Evolutionary conservation across 495 filamentous ascomycete genomes (phyloP).

Genomic region (Hypoxylon trugodes): DNA sequence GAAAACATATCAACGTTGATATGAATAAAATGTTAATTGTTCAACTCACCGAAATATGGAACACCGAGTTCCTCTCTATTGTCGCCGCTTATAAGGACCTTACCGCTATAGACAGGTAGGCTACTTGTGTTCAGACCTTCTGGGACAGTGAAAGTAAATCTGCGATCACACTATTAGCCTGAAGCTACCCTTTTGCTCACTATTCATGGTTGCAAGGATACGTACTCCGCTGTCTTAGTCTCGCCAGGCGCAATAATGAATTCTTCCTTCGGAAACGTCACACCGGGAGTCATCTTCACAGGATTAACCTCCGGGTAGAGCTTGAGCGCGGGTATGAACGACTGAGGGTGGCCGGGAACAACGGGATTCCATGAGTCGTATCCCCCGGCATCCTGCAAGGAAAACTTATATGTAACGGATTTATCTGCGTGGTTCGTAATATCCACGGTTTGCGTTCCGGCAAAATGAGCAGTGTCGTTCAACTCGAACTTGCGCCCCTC

Average conservation of each 20-base stretch:
- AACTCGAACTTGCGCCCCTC: slow-evolving; percentile 67
- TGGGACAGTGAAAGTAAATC: slow-evolving; percentile 16
- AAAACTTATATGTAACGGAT: slow-evolving; percentile 47
- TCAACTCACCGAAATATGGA: slow-evolving; percentile 43
- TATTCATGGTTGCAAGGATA: background rate
- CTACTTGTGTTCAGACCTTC: slow-evolving; percentile 16
- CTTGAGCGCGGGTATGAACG: slow-evolving; percentile 9
- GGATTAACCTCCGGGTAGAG: slow-evolving; percentile 11
- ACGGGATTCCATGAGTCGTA: slow-evolving; percentile 14
- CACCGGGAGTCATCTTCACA: slow-evolving; percentile 9
- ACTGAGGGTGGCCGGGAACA: slow-evolving; percentile 1
- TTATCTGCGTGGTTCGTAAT: slow-evolving; percentile 50
- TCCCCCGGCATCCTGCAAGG: slow-evolving; percentile 20
- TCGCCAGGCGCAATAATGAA: slow-evolving; percentile 19
- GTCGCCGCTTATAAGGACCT: slow-evolving; percentile 40
- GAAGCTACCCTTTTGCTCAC: background rate
- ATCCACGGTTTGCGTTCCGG: slow-evolving; percentile 41
- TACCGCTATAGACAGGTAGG: slow-evolving; percentile 48
- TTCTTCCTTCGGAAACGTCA: slow-evolving; percentile 8
- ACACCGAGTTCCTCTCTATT: slow-evolving; percentile 46
- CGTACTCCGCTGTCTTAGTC: slow-evolving; percentile 21
- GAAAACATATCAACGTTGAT: too few species aligned
- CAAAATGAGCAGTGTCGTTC: slow-evolving; percentile 53
- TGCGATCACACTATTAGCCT: background rate
- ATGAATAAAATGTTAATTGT: background rate